Conservation (phyloP, 139 green algal genomes). For the Chlamydomonas urium region DNA sequence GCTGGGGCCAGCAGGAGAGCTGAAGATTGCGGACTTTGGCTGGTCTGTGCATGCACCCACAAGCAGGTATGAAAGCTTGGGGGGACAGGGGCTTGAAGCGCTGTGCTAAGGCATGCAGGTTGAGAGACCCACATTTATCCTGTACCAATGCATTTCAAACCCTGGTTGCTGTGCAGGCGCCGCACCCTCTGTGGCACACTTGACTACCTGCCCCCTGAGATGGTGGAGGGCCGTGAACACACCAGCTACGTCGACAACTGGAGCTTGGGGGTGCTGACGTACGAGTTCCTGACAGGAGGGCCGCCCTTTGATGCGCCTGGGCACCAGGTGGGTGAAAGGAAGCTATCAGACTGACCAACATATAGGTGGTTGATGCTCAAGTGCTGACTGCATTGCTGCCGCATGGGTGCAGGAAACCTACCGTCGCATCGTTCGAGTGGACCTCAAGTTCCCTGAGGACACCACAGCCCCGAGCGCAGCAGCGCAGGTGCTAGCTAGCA, state of each 20-base stretch:
- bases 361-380: too few relatives aligned
- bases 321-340: constrained; percentile 60
- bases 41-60: constrained; percentile 95
- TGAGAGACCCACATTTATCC: too few relatives aligned
- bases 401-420: constrained; percentile 66
- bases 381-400: too few relatives aligned
- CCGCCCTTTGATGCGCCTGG: constrained; percentile 92
- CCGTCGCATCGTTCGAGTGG: constrained; percentile 83
- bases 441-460: constrained; percentile 68
- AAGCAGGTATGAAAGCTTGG: constrained; percentile 16
- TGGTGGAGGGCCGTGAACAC: constrained; percentile 71
- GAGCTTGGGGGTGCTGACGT: constrained; percentile 92
- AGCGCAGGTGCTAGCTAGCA: not conserved
- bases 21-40: constrained; percentile 99
- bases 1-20: constrained; percentile 80
- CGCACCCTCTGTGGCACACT: constrained; percentile 97
- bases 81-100: not conserved
- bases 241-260: constrained; percentile 81
- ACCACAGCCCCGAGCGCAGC: not conserved
- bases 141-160: not conserved
- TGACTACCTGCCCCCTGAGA: constrained; percentile 98
- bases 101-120: not conserved
- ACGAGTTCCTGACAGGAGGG: constrained; percentile 92
- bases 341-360: too few relatives aligned
- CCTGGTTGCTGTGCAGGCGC: constrained; percentile 38